phyloP scores from a whole-genome alignment of 352 stramenopile species.

The Globisporangium alternatum region DNA sequence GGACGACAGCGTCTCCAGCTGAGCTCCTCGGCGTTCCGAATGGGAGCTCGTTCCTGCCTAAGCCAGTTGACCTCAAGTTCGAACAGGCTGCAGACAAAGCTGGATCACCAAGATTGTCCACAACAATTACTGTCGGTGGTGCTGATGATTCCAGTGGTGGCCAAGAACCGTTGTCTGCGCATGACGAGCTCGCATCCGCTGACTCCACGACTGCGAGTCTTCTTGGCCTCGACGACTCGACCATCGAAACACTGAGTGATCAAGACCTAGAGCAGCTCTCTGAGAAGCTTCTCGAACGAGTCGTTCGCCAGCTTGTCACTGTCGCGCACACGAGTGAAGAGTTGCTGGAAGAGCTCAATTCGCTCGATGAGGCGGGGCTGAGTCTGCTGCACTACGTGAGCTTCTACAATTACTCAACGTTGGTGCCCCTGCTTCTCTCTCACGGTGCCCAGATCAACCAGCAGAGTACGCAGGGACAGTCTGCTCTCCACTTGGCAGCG shows the following conservation, averaged over 20 bases:
- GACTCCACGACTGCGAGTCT: constrained; percentile 8
- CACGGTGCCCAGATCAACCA: constrained; percentile 85
- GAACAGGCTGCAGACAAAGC: background rate
- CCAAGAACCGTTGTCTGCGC: background rate
- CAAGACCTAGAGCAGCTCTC: constrained; percentile 75
- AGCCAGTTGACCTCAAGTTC: background rate
- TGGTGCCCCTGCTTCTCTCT: constrained; percentile 74
- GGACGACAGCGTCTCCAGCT: constrained; percentile 34
- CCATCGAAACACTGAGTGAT: constrained; percentile 77
- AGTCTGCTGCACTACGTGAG: constrained; percentile 89
- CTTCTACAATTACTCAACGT: constrained; percentile 84
- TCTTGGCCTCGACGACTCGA: constrained; percentile 47
- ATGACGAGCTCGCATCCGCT: constrained; percentile 1
- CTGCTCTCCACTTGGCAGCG: constrained; percentile 78
- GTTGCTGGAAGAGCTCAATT: constrained; percentile 84
- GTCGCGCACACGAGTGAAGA: constrained; percentile 79
- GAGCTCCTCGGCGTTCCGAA: constrained; percentile 9
- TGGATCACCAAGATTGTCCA: background rate
- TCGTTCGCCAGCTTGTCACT: constrained; percentile 78
- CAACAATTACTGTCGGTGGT: background rate
- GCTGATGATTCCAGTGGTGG: background rate
- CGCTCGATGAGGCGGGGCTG: constrained; percentile 80
- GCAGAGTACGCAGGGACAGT: constrained; percentile 79
- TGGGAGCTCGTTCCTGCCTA: constrained; percentile 5
- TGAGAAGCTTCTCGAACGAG: constrained; percentile 78